Evolutionary conservation across 208 protist genomes (phyloP), one percentile per base, ranked within the genome.

Genomic region (Leishmania major): DNA sequence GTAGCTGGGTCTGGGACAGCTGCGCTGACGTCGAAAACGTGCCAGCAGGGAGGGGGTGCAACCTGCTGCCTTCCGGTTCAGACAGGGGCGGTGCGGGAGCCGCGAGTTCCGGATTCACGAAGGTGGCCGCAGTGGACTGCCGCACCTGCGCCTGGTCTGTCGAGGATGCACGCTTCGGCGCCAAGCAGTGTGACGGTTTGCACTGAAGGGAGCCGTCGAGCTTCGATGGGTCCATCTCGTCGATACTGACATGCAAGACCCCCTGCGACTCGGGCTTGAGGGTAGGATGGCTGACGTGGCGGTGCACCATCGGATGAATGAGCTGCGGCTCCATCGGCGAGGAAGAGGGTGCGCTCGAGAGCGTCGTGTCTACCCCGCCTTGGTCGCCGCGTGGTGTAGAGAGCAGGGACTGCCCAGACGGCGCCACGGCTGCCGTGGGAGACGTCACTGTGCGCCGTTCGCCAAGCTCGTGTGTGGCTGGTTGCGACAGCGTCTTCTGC

Each of bases 321-420:
- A 86, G n/a, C 75, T 86, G 85, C 37, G 82, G 70, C 55, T 70
- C 72, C 37, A 88, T 43, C 75, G 75, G 76, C 59, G 66, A 45
- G n/a, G 76, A n/a, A 35, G 85, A 88, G 45, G 70, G 71, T 25
- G 35, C 82, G 31, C 85, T 86, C 15, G 85, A 88, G 55, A 69
- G 5, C 4, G 57, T 35, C 10, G 70, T 84, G 67, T 78, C 80
- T n/a, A 8, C 19, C 11, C 35, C 53, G 28, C 40, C 40, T 35
- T n/a, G n/a, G 35, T 62, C 22, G n/a, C 49, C n/a, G 0, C 15
- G 47, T 19, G 49, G 31, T 11, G 73, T 60, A 35, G n/a, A 15
- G 73, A 11, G 10, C 73, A 45, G 17, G 15, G 35, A 45, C n/a
- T 77, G 31, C 40, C 53, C 49, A 69, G 17, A 7, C 40, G 37